These are phyloP conservation scores for Geotrichum bryndzae DNA, from an alignment of 1,139 yeast species.

Conservation along the genomic window DNA sequence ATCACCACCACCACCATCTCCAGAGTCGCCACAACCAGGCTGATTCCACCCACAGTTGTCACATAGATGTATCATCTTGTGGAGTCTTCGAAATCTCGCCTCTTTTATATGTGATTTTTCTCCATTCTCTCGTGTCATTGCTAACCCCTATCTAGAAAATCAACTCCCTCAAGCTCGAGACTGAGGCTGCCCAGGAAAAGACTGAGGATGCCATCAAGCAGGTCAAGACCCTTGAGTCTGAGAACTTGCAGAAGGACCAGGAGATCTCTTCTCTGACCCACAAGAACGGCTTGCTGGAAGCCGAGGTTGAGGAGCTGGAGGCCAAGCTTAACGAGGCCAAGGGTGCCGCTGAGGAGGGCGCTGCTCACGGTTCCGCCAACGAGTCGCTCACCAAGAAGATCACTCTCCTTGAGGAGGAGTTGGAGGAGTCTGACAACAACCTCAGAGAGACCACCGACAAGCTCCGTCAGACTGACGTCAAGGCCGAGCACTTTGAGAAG, in stretches of 20 bases:
- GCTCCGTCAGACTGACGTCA: constrained; percentile 92
- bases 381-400: constrained; percentile 90
- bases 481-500: constrained; percentile 95
- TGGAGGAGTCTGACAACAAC: constrained; percentile 88
- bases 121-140: constrained; percentile 70
- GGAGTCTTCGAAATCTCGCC: too few relatives aligned
- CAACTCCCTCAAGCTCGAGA: constrained; percentile 84
- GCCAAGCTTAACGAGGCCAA: constrained; percentile 71
- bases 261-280: constrained; percentile 89
- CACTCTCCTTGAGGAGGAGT: constrained; percentile 85
- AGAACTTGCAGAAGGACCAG: constrained; percentile 84
- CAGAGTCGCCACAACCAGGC: background rate
- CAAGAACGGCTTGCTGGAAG: constrained; percentile 86
- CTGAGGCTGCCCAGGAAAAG: constrained; percentile 96
- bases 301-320: constrained; percentile 86
- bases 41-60: too few relatives aligned
- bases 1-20: background rate
- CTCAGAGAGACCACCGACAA: constrained; percentile 90
- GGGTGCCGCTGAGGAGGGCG: constrained; percentile 88
- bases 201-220: constrained; percentile 78
- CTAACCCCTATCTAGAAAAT: constrained; percentile 51
- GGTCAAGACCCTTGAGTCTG: constrained; percentile 89
- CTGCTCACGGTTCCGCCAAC: constrained; percentile 80
- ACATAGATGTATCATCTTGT: too few relatives aligned
- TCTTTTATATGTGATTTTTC: constrained; percentile 46